Evolutionary conservation across 768 basidiomycete genomes (phyloP), one percentile per base, ranked within the genome.

Genomic region (Agaricus subrufescens): DNA sequence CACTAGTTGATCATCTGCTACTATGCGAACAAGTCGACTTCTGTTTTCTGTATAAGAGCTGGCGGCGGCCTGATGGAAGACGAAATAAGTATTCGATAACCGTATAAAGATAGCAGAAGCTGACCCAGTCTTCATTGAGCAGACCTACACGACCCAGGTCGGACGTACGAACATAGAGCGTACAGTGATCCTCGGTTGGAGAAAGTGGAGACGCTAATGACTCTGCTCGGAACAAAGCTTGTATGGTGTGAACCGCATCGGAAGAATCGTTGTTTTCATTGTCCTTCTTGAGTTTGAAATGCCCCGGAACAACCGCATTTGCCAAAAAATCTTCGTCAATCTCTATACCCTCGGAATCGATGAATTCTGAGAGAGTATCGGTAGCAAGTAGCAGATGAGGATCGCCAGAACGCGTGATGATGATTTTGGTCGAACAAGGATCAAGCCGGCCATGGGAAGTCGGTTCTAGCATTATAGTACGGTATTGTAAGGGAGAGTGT

Each of bases 81-180:
- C n/a, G 25, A 25, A 25, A 44, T 54, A n/a, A 64, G 46, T 61
- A 48, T 60, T 10, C 56, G 15, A 48, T 56, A 31, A 12, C 23
- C 59, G 31, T 46, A 7, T 19, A 39, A 47, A 50, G 34, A 19
- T 19, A 58, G 37, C 27, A 56, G 10, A 46, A 50, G 19, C 26
- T 19, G 60, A 89, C 91, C 92, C 91, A 94, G 64, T 92, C 91
- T 31, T 86, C 86, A 59, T 81, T 80, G 49, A 90, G 73, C 5
- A 86, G 66, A 12, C 91, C 90, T 42, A 89, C 70, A 51, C 74
- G 79, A 39, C 81, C 78, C 14, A 94, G 73, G 56, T 88, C 84
- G n/a, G 74, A 63, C 2, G 87, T 83, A 31, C 78, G 76, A 34
- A 89, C 61, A 65, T 86, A 89, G 0, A 91, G 61, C 3, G 85